Conservation (phyloP, 208 protist genomes). For the Histomonas meleagridis region DNA sequence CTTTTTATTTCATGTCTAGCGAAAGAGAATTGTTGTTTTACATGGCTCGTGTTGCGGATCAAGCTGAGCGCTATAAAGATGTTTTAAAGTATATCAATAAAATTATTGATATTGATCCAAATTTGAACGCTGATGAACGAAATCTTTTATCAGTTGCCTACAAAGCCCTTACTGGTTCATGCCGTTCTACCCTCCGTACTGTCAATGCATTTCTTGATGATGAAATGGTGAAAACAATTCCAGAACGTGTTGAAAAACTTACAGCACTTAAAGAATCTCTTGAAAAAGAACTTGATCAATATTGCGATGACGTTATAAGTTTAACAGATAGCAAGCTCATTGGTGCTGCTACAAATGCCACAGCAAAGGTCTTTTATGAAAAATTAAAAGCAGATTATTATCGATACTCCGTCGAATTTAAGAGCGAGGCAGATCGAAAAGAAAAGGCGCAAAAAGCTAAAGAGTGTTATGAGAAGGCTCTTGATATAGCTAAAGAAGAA, state of each 20-base stretch:
- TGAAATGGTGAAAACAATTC: background rate
- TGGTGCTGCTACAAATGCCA: background rate
- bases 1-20: too few species aligned
- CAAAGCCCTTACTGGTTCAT: background rate
- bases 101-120: background rate
- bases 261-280: background rate
- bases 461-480: constrained; percentile 42
- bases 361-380: background rate
- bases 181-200: background rate
- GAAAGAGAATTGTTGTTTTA: background rate
- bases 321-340: background rate
- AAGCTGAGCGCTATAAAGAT: background rate
- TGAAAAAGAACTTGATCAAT: background rate
- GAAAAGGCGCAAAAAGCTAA: constrained; percentile 41
- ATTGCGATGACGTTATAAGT: background rate
- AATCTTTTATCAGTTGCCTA: constrained; percentile 5
- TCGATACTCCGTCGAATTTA: background rate
- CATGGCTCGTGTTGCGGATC: constrained; percentile 19
- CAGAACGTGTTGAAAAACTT: background rate
- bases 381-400: constrained; percentile 25
- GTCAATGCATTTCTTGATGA: background rate
- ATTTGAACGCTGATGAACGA: background rate
- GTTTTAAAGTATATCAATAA: background rate
- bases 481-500: background rate
- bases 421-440: background rate